Evolutionary conservation across 257 asterid genomes (phyloP).

Genomic region (Solanum bulbocastanum): DNA sequence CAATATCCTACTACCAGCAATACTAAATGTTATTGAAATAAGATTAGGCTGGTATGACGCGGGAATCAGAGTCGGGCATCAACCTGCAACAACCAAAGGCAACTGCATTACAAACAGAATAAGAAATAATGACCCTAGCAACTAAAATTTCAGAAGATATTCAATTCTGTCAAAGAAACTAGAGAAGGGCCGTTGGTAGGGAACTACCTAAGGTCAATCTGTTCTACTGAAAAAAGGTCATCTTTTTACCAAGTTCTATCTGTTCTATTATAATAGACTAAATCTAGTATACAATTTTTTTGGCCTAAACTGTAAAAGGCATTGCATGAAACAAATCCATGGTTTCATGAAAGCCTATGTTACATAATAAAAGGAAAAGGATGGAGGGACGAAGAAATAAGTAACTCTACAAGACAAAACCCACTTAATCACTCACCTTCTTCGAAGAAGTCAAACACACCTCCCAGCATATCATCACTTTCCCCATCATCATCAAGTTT

Average conservation of each 20-base stretch:
- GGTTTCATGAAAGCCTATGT: neutral
- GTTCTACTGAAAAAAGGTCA: neutral
- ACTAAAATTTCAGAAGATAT: neutral
- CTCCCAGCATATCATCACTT: conserved; percentile 38
- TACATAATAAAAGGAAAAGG: neutral
- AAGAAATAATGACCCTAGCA: neutral
- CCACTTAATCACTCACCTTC: conserved; percentile 15
- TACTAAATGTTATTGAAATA: neutral
- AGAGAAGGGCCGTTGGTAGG: neutral
- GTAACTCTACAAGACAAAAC: neutral
- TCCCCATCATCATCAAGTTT: conserved; percentile 30
- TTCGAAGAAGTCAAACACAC: conserved; percentile 41
- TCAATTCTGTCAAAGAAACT: neutral
- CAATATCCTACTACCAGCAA: neutral
- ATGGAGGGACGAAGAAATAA: neutral
- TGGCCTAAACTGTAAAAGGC: neutral
- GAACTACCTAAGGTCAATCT: neutral
- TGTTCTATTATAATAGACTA: neutral
- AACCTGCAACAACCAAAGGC: conserved; percentile 13
- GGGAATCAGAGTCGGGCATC: neutral
- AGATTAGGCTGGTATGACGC: neutral
- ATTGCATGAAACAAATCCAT: neutral
- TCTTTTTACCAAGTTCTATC: neutral
- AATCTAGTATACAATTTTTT: neutral
- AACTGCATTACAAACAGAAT: neutral